Conservation (phyloP, 2,329 filamentous ascomycete genomes). For the Scortechinia acanthostroma region DNA sequence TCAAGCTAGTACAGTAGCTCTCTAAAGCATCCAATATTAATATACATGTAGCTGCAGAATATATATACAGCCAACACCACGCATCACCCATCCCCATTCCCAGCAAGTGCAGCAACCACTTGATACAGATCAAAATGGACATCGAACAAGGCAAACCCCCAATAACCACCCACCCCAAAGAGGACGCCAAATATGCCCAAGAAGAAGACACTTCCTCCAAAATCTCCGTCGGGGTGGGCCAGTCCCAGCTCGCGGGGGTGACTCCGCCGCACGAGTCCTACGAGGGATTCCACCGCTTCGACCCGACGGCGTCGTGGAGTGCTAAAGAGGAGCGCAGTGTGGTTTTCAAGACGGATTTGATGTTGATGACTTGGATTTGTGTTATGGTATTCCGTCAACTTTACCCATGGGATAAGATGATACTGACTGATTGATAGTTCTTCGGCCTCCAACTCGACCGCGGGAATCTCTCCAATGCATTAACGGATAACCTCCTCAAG, state of each 20-base stretch:
- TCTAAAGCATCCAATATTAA: no score
- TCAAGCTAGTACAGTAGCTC: no score
- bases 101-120: no score
- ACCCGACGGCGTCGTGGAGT: constrained; percentile 43
- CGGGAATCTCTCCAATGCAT: constrained; percentile 54
- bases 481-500: constrained; percentile 52
- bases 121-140: no score
- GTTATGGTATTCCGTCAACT: constrained; percentile 24
- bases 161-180: no score
- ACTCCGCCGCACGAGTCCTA: constrained; percentile 24
- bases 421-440: constrained; percentile 35
- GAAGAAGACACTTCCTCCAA: no score
- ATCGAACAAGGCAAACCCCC: no score
- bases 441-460: constrained; percentile 58
- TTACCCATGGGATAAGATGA: not conserved
- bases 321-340: constrained; percentile 44
- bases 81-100: no score
- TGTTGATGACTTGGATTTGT: constrained; percentile 30
- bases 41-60: no score
- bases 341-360: constrained; percentile 41
- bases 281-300: constrained; percentile 39
- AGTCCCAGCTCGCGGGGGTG: constrained; percentile 14
- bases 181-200: no score
- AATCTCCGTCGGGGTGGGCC: constrained; percentile 9
- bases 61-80: no score